A percentile compares a stretch with the other conserved stretches of the same genome.
phyloP scores from a whole-genome alignment of 2,329 filamentous ascomycete genomes.

The Aspergillus alliaceus region DNA sequence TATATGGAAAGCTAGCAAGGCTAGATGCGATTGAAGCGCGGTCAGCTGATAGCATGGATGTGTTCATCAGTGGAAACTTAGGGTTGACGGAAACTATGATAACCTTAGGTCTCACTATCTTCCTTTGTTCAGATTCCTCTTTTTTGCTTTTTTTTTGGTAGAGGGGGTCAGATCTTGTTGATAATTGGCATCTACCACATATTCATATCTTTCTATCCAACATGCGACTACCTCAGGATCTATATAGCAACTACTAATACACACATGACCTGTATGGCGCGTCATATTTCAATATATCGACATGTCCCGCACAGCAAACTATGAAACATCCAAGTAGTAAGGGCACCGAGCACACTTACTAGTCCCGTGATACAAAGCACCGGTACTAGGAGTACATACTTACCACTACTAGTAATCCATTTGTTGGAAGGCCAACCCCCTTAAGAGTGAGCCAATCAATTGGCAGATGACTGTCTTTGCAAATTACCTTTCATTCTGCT shows the following conservation, averaged over 20 bases:
- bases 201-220: neutral
- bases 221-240: neutral
- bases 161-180: too few species aligned
- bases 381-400: too few species aligned
- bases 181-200: neutral
- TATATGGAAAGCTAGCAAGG: slow-evolving; percentile 47
- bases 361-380: neutral
- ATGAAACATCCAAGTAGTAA: too few species aligned
- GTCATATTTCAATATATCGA: neutral
- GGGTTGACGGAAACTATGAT: neutral
- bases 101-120: too few species aligned
- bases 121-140: neutral
- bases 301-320: too few species aligned
- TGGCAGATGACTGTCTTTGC: neutral
- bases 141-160: too few species aligned
- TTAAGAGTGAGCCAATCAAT: neutral
- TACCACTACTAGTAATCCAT: neutral
- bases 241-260: neutral
- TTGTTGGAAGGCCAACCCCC: too few species aligned
- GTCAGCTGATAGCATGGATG: neutral
- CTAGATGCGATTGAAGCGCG: slow-evolving; percentile 22
- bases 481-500: neutral
- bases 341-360: neutral
- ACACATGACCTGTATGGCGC: neutral
- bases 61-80: neutral